phyloP scores from a whole-genome alignment of 768 basidiomycete species.

The Gloeophyllum trabeum region DNA sequence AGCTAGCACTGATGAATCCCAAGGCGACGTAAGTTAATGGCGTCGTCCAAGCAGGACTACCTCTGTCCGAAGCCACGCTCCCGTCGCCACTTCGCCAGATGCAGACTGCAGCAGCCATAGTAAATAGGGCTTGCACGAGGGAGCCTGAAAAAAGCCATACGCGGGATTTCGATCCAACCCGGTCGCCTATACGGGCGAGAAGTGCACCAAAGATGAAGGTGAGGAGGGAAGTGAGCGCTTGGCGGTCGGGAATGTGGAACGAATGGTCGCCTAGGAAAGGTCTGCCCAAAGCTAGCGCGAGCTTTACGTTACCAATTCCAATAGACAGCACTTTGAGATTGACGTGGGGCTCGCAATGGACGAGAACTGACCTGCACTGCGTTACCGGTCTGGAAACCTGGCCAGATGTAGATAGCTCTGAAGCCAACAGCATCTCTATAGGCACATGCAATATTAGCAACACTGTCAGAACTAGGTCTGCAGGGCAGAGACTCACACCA shows the following conservation, averaged over 20 bases:
- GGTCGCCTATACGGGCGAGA: constrained; percentile 77
- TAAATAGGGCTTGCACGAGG: constrained; percentile 63
- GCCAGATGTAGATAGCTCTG: constrained; percentile 76
- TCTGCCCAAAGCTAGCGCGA: constrained; percentile 71
- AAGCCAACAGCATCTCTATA: constrained; percentile 70
- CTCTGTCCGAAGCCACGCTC: constrained; percentile 41
- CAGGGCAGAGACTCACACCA: too few relatives aligned
- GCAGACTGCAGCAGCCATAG: constrained; percentile 58
- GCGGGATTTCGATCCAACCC: constrained; percentile 61
- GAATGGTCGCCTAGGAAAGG: constrained; percentile 52
- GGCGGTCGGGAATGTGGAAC: constrained; percentile 77
- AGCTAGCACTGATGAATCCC: constrained; percentile 66
- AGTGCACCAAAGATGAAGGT: constrained; percentile 69
- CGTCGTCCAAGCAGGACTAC: constrained; percentile 61
- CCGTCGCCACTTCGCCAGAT: constrained; percentile 60
- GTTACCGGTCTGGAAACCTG: constrained; percentile 79
- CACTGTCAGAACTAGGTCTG: too few relatives aligned
- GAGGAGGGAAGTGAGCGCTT: constrained; percentile 71
- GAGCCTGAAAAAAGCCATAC: constrained; percentile 67
- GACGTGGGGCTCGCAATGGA: constrained; percentile 2
- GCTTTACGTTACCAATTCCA: too few relatives aligned
- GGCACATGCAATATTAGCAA: too few relatives aligned
- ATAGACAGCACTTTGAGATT: too few relatives aligned
- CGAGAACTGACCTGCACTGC: constrained; percentile 41
- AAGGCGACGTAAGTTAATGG: constrained; percentile 56